Evolutionary conservation across 2,329 filamentous ascomycete species (phyloP).

Genomic region (Colletotrichum cordylinicola): DNA sequence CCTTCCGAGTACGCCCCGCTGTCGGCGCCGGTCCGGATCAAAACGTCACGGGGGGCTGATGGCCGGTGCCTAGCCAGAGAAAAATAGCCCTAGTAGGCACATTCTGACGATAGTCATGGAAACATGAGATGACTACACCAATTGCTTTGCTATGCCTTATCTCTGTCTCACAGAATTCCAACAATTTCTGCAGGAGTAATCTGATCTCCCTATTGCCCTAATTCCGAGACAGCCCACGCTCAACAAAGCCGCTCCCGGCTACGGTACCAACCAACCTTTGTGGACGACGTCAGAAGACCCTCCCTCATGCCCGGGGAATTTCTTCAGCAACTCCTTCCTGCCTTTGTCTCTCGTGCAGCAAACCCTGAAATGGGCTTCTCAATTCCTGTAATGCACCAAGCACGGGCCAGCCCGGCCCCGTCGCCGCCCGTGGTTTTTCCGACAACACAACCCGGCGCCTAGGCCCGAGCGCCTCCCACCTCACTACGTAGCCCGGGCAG

Average conservation of each 20-base stretch:
- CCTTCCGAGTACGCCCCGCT: not conserved
- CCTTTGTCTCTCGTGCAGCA: not conserved
- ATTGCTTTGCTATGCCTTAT: not conserved
- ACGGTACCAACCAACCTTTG: not conserved
- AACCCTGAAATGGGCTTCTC: not conserved
- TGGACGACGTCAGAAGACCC: not conserved
- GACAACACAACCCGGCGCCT: not conserved
- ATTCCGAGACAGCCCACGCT: not conserved
- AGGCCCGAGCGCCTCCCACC: not conserved
- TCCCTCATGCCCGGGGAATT: not conserved
- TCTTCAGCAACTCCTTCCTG: not conserved
- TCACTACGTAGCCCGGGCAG: no score
- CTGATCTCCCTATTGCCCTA: not conserved
- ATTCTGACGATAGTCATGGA: not conserved
- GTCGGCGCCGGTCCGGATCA: not conserved
- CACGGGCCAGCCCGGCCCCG: not conserved
- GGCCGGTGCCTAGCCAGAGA: not conserved
- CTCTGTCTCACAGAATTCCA: not conserved
- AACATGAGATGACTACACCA: not conserved
- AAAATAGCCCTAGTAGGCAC: not conserved
- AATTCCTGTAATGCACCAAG: not conserved
- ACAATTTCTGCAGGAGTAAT: not conserved
- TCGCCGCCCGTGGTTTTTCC: constrained; percentile 11
- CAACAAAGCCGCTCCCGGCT: not conserved
- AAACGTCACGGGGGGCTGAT: not conserved